Evolutionary conservation across 2,329 filamentous ascomycete genomes (phyloP).

Genomic region (Epichloe scottii): DNA sequence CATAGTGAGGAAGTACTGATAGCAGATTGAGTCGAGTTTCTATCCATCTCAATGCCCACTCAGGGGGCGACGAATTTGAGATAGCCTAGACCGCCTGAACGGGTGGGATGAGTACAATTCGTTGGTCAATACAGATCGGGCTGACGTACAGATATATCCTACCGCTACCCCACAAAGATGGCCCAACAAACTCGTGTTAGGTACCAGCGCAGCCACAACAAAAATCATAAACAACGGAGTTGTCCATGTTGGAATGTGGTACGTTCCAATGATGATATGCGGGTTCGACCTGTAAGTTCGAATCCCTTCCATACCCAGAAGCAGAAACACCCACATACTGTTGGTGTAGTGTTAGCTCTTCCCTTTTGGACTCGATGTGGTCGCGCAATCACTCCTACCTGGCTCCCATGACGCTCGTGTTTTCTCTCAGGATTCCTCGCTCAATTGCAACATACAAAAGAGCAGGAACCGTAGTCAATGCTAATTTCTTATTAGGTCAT

Average conservation of each 20-base stretch:
- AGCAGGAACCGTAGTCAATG: conserved; percentile 70
- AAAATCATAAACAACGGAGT: conserved; percentile 69
- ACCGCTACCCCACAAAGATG: conserved; percentile 74
- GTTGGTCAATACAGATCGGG: not conserved
- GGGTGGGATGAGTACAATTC: not conserved
- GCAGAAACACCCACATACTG: conserved; percentile 86
- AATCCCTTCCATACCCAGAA: conserved; percentile 75
- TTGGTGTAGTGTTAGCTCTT: not conserved
- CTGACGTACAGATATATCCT: conserved; percentile 68
- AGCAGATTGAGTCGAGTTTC: conserved; percentile 81
- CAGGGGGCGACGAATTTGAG: conserved; percentile 82
- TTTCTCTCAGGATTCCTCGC: conserved; percentile 54
- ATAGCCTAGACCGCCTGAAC: conserved; percentile 67
- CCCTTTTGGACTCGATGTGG: not conserved
- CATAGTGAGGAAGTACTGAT: conserved; percentile 75
- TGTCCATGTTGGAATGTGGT: conserved; percentile 81
- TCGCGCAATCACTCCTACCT: conserved; percentile 41
- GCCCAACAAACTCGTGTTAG: conserved; percentile 71
- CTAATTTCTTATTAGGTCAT: conserved; percentile 25
- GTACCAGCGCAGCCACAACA: conserved; percentile 63
- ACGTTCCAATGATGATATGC: conserved; percentile 49
- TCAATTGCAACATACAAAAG: conserved; percentile 71
- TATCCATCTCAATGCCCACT: conserved; percentile 76
- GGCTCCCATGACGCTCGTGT: conserved; percentile 67
- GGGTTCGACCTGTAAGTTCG: conserved; percentile 76